Conservation (phyloP, 163 green algal species). For the Scenedesmus sp. region DNA sequence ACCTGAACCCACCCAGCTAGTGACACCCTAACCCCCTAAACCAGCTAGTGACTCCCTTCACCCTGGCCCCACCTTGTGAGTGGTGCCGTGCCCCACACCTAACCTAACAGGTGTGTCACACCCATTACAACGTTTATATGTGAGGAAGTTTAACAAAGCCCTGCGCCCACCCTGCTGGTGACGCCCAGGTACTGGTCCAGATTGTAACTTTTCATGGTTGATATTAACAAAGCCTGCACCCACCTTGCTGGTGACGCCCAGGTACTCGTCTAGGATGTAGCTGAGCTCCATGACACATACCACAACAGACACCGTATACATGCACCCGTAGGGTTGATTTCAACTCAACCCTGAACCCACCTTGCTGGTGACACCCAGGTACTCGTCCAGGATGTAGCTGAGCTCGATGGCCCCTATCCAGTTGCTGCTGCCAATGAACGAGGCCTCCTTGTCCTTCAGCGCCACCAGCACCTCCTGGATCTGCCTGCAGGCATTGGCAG, state of each 20-base stretch:
- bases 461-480: slow-evolving; percentile 84
- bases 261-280: neutral
- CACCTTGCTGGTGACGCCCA: slow-evolving; percentile 48
- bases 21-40: slow-evolving; percentile 16
- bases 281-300: slow-evolving; percentile 83
- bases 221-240: neutral
- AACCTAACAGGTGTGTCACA: slow-evolving; percentile 44
- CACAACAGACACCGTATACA: neutral
- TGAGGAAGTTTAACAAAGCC: neutral
- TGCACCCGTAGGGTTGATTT: neutral
- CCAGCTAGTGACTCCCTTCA: neutral
- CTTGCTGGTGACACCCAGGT: slow-evolving; percentile 82
- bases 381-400: slow-evolving; percentile 88
- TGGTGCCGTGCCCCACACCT: neutral
- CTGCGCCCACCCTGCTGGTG: slow-evolving; percentile 48
- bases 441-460: slow-evolving; percentile 86
- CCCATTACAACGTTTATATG: too few relatives aligned
- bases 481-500: slow-evolving; percentile 59
- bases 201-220: neutral
- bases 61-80: too few relatives aligned
- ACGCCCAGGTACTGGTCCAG: neutral
- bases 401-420: slow-evolving; percentile 99
- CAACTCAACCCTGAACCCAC: slow-evolving; percentile 24
- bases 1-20: slow-evolving; percentile 48
- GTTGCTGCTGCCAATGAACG: slow-evolving; percentile 85